Evolutionary conservation across 2,329 filamentous ascomycete genomes (phyloP), one percentile per base, ranked within the genome.

Genomic region (Triangularia setosa): DNA sequence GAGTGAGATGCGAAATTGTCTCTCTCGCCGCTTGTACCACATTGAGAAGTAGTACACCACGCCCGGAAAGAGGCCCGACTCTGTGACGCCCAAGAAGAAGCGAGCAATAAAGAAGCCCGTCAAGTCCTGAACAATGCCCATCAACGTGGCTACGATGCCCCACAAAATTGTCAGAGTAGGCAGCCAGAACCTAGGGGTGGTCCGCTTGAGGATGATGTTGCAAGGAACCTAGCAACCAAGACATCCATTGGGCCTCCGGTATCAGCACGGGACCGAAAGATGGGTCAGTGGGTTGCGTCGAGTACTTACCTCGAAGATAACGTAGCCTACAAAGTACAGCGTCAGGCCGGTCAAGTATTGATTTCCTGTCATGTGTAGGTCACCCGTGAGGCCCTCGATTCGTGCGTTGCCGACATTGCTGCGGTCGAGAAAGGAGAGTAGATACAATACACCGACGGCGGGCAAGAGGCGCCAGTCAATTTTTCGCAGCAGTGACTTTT

Each of bases 291-390:
- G 25, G 21, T 53, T 2, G 24, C n/a, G 21, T 11, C 8, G 9
- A 8, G 12, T 9, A 40, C 72, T 53, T 54, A 81, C 80, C 70
- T 87, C 84, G 52, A 86, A 86, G 11, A 85, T 69, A 1, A 85
- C 83, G 64, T 86, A 87, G 53, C 83, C 83, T 48, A 86, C 76
- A 70, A 91, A 91, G 73, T 89, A 91, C 0, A 90, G 73, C 0
- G 87, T 90, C 48, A 90, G 72, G 1, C 86, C 86, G 0, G 84
- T 87, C 0, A 90, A 78, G 64, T 91, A 90, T 68, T 89, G 80
- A 55, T 88, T 83, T 0, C 83, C 85, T 25, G 82, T 81, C 76
- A 86, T 86, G 55, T 80, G 61, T 3, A 86, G 67, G 68, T 86
- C 83, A 3, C 71, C 74, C 0, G 82, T 73, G 56, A 87, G 77